phyloP scores from a whole-genome alignment of 805 yeast species.

The Saccharomycopsis babjevae region DNA sequence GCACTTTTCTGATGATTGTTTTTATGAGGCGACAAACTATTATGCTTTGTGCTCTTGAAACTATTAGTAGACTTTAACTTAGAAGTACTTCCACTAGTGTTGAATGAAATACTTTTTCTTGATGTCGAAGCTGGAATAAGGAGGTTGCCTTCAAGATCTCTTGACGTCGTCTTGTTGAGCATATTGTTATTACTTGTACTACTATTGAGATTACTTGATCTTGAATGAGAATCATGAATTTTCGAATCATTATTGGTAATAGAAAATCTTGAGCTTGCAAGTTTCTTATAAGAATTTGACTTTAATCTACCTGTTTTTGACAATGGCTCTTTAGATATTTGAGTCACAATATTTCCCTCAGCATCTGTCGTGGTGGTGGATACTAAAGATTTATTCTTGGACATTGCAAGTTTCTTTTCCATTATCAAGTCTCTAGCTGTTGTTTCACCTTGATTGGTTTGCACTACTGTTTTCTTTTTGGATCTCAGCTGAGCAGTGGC shows the following conservation, averaged over 20 bases:
- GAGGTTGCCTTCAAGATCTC: slow-evolving; percentile 21
- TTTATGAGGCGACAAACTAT: slow-evolving; percentile 17
- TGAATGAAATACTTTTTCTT: slow-evolving; percentile 26
- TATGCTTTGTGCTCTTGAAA: slow-evolving; percentile 21
- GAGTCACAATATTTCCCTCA: slow-evolving; percentile 19
- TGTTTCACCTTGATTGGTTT: slow-evolving; percentile 8
- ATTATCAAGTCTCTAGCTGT: slow-evolving; percentile 15
- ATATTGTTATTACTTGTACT: background rate
- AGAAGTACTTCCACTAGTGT: slow-evolving; percentile 11
- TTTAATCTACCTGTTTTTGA: slow-evolving; percentile 7
- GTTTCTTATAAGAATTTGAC: slow-evolving; percentile 15
- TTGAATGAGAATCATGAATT: slow-evolving; percentile 3
- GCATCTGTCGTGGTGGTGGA: slow-evolving; percentile 32
- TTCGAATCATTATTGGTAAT: background rate
- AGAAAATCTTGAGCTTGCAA: slow-evolving; percentile 7
- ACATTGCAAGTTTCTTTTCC: slow-evolving; percentile 22
- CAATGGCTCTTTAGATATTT: slow-evolving; percentile 11
- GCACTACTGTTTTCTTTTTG: slow-evolving; percentile 19
- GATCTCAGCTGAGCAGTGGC: slow-evolving; percentile 21
- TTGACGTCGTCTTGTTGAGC: slow-evolving; percentile 20
- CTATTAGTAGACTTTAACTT: slow-evolving; percentile 15
- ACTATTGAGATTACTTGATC: slow-evolving; percentile 2
- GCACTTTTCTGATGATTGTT: slow-evolving; percentile 1
- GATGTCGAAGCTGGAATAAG: slow-evolving; percentile 25
- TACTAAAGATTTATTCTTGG: slow-evolving; percentile 32